Percentiles rank a stretch among this genome's conserved stretches.
These are phyloP conservation scores for Solanum tarijense DNA, from an alignment of 257 asterid genomes.

Conservation along the genomic window DNA sequence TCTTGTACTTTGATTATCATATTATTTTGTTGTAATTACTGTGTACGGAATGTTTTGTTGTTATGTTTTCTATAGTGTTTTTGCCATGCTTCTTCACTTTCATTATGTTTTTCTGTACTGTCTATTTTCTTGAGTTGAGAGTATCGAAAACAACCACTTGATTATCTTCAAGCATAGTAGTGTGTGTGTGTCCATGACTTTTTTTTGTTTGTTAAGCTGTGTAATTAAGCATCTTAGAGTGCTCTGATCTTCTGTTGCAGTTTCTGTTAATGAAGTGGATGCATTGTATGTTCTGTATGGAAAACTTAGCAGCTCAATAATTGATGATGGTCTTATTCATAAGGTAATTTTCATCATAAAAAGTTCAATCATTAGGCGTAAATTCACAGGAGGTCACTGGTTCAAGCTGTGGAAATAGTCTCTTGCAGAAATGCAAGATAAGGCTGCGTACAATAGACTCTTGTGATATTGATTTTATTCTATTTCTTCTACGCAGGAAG, in stretches of 20 bases:
- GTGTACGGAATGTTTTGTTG: neutral
- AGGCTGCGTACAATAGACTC: neutral
- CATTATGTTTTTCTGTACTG: neutral
- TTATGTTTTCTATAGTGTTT: neutral
- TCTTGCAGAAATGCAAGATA: neutral
- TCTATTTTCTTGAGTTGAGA: neutral
- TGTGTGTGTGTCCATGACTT: neutral
- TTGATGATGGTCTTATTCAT: slow-evolving; percentile 64
- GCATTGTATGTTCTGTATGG: slow-evolving; percentile 56
- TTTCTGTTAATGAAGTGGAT: slow-evolving; percentile 79
- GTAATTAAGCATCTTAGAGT: neutral
- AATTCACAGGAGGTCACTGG: neutral
- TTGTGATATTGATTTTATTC: neutral
- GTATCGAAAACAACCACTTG: neutral
- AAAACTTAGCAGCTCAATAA: slow-evolving; percentile 50
- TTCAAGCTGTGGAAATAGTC: neutral
- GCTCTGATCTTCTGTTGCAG: slow-evolving; percentile 25
- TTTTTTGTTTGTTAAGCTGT: neutral
- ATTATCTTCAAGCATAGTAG: neutral
- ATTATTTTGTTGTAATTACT: neutral
- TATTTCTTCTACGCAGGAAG: slow-evolving; percentile 48
- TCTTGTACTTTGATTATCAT: neutral
- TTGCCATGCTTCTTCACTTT: neutral
- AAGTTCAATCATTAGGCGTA: neutral
- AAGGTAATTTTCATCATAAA: slow-evolving; percentile 35